phyloP scores from a whole-genome alignment of 495 filamentous ascomycete species.

The Penicillium simplicissimum region DNA sequence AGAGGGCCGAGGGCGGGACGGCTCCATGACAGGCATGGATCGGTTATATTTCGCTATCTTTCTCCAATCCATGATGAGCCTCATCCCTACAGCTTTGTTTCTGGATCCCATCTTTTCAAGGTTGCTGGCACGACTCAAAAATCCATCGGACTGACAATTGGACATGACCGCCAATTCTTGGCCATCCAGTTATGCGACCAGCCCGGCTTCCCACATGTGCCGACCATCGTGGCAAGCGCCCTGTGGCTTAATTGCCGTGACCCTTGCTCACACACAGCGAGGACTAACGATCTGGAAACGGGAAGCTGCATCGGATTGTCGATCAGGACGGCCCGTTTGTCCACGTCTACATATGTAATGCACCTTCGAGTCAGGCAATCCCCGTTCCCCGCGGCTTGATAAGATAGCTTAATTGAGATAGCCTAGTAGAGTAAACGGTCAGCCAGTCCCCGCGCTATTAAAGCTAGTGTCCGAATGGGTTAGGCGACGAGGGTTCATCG shows the following conservation, averaged over 20 bases:
- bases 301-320: neutral
- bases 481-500: neutral
- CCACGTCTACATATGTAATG: neutral
- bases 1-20: neutral
- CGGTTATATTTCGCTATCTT: neutral
- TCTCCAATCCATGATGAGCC: neutral
- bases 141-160: neutral
- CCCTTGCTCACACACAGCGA: neutral
- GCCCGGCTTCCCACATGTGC: neutral
- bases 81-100: neutral
- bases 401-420: neutral
- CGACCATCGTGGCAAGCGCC: neutral
- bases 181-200: neutral
- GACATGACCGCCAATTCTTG: neutral
- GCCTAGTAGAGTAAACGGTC: constrained; percentile 1
- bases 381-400: neutral
- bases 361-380: neutral
- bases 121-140: no score
- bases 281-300: neutral
- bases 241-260: neutral
- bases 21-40: neutral
- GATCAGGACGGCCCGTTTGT: constrained; percentile 5
- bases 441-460: neutral
- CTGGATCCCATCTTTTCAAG: neutral
- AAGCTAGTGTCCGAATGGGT: neutral